phyloP scores from a whole-genome alignment of 306 rosid genomes.

The Citrullus mucosospermus region DNA sequence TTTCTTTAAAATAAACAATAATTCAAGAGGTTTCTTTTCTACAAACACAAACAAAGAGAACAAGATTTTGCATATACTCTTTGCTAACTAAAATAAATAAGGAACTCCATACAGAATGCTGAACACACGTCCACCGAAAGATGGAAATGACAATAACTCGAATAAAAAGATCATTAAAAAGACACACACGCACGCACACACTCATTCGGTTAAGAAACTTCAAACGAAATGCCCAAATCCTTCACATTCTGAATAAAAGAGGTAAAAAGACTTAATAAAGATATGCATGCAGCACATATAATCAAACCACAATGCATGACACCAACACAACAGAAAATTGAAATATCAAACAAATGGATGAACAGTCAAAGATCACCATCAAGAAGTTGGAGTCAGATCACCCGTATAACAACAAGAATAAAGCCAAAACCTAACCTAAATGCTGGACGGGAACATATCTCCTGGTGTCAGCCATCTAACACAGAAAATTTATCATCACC shows the following conservation, averaged over 20 bases:
- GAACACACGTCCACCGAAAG: background rate
- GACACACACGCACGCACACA: constrained; percentile 11
- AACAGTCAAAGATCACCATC: background rate
- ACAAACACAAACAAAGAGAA: background rate
- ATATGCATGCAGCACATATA: background rate
- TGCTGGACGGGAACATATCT: constrained; percentile 23
- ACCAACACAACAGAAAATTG: no score
- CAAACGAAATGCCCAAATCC: background rate
- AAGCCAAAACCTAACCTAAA: constrained; percentile 27
- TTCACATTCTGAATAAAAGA: background rate
- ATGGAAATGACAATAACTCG: background rate
- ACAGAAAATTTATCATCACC: background rate
- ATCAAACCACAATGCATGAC: background rate
- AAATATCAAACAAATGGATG: background rate
- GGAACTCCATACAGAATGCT: background rate
- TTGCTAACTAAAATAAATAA: background rate
- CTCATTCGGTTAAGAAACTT: constrained; percentile 20
- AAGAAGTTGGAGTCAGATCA: background rate
- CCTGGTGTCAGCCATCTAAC: constrained; percentile 32
- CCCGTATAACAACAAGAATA: background rate
- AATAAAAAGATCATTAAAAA: background rate
- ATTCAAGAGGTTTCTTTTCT: background rate
- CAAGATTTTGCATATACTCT: background rate
- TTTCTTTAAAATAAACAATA: background rate
- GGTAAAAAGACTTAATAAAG: background rate